Evolutionary conservation across 495 filamentous ascomycete genomes (phyloP).

Genomic region (Astrothelium subdiscretum): DNA sequence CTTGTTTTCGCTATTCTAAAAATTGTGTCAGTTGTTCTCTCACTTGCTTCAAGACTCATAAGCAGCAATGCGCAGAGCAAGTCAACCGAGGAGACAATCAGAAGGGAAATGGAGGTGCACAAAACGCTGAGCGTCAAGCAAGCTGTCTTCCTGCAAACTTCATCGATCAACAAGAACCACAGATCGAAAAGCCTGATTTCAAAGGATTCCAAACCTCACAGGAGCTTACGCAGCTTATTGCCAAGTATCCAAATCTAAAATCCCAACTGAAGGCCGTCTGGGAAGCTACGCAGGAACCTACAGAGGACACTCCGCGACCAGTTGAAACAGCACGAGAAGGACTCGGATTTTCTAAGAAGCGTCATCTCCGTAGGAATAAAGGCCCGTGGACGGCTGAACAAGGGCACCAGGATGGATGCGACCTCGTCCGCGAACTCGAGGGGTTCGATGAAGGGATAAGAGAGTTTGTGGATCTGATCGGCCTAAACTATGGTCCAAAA

Average conservation of each 20-base stretch:
- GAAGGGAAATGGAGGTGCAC: not conserved
- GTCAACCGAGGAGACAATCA: not conserved
- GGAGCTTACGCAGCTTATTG: slow-evolving; percentile 19
- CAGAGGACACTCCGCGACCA: slow-evolving; percentile 11
- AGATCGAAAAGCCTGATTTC: slow-evolving; percentile 19
- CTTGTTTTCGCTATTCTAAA: not conserved
- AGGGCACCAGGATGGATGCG: slow-evolving; percentile 22
- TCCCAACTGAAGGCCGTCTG: slow-evolving; percentile 19
- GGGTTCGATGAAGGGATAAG: slow-evolving; percentile 15
- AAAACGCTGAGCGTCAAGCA: slow-evolving; percentile 12
- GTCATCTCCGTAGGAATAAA: slow-evolving; percentile 3
- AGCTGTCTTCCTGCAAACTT: not conserved
- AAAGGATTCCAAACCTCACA: slow-evolving; percentile 19
- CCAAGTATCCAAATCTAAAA: slow-evolving; percentile 20
- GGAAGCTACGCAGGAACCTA: slow-evolving; percentile 23
- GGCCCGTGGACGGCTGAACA: slow-evolving; percentile 24
- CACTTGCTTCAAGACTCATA: slow-evolving; percentile 20
- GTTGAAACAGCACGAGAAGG: slow-evolving; percentile 29
- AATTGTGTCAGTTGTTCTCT: slow-evolving; percentile 17
- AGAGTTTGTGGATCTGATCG: slow-evolving; percentile 22
- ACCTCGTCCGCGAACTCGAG: slow-evolving; percentile 14
- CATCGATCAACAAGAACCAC: slow-evolving; percentile 11
- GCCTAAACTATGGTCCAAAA: slow-evolving; percentile 11
- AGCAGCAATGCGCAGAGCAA: slow-evolving; percentile 9
- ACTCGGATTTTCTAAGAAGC: slow-evolving; percentile 28